Evolutionary conservation across 768 basidiomycete genomes (phyloP).

Genomic region (Rhodotorula sphaerocarpa): DNA sequence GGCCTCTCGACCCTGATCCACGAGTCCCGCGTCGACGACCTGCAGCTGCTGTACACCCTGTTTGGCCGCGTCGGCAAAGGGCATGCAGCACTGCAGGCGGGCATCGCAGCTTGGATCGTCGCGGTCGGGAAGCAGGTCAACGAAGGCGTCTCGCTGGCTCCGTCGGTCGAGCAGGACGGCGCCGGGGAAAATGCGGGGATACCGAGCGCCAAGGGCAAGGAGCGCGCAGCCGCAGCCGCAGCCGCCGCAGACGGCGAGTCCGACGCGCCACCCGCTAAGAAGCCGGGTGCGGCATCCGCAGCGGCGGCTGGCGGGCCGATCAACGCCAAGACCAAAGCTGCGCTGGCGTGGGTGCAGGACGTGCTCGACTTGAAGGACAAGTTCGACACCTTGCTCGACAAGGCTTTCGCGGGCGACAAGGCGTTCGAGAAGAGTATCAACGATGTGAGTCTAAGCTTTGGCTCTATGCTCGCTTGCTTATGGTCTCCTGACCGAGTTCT

Average conservation of each 20-base stretch:
- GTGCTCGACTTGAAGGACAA: constrained; percentile 85
- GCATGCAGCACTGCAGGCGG: constrained; percentile 55
- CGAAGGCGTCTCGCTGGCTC: constrained; percentile 41
- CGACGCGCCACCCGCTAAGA: constrained; percentile 1
- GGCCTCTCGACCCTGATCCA: constrained; percentile 85
- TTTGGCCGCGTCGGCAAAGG: constrained; percentile 63
- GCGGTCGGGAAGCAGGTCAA: constrained; percentile 74
- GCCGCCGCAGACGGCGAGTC: constrained; percentile 6
- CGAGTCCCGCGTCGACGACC: constrained; percentile 62
- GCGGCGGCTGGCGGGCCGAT: constrained; percentile 45
- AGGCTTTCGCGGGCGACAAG: constrained; percentile 63
- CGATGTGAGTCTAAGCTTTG: constrained; percentile 55
- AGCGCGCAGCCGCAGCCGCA: constrained; percentile 46
- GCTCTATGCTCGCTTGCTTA: background rate
- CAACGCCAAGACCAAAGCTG: constrained; percentile 48
- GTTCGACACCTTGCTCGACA: constrained; percentile 66
- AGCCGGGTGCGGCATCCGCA: constrained; percentile 37
- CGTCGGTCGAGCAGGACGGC: background rate
- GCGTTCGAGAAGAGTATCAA: constrained; percentile 72
- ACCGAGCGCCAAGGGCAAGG: constrained; percentile 45
- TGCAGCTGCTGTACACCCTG: constrained; percentile 69
- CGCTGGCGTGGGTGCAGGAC: constrained; percentile 86
- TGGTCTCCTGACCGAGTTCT: background rate
- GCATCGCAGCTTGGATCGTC: constrained; percentile 63
- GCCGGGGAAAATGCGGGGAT: constrained; percentile 42